Evolutionary conservation across 805 yeast genomes (phyloP).

Genomic region (Saturnispora ahearnii): DNA sequence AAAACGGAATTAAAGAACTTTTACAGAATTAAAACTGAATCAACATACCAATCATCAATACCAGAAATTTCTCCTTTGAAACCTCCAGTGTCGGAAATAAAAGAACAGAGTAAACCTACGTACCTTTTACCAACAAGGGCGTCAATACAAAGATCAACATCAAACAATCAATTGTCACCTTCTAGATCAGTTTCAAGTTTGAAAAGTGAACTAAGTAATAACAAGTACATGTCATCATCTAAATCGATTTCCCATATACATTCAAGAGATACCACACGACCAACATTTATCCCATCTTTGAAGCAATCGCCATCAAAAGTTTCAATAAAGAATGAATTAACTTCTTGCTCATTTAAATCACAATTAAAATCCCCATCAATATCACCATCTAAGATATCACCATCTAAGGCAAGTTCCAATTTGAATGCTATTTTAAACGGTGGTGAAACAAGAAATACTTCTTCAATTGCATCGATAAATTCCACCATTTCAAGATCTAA

Average conservation of each 20-base stretch:
- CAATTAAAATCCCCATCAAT: slow-evolving; percentile 10
- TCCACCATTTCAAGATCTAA: slow-evolving; percentile 4
- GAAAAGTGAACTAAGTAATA: background rate
- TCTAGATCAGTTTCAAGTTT: slow-evolving; percentile 3
- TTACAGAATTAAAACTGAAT: slow-evolving; percentile 8
- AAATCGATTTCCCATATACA: background rate
- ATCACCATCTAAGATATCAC: slow-evolving; percentile 11
- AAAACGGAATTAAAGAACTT: slow-evolving; percentile 18
- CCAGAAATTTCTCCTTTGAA: background rate
- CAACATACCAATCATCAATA: background rate
- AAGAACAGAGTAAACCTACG: slow-evolving; percentile 13
- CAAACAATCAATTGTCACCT: slow-evolving; percentile 8
- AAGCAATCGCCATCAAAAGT: slow-evolving; percentile 1
- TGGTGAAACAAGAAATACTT: background rate
- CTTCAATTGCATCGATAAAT: slow-evolving; percentile 1
- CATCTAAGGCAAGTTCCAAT: slow-evolving; percentile 17
- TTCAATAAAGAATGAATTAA: background rate
- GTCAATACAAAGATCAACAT: slow-evolving; percentile 13
- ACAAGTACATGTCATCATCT: background rate
- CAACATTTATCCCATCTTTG: background rate
- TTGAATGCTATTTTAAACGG: slow-evolving; percentile 10
- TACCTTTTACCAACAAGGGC: slow-evolving; percentile 20
- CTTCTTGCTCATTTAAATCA: background rate
- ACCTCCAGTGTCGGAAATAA: slow-evolving; percentile 4
- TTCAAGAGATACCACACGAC: background rate